A percentile compares a stretch with the other conserved stretches of the same genome.
phyloP scores from a whole-genome alignment of 495 filamentous ascomycete genomes.

The Trichoderma asperelloides region DNA sequence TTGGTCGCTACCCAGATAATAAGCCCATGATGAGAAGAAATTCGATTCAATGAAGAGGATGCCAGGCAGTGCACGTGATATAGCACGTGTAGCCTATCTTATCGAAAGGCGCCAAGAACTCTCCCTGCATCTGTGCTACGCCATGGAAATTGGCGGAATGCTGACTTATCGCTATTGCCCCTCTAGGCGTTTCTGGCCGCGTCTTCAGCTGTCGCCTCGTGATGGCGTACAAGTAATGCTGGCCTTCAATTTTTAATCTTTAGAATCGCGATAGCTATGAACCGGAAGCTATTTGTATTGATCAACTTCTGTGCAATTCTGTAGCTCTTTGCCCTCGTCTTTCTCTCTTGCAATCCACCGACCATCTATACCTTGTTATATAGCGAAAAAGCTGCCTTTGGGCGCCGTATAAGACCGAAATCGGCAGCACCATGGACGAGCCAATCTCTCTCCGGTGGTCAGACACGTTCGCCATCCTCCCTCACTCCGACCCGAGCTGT shows the following conservation, averaged over 20 bases:
- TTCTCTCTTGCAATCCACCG: not conserved
- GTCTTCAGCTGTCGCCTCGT: not conserved
- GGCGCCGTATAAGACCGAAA: not conserved
- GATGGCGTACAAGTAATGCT: not conserved
- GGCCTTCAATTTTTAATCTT: not conserved
- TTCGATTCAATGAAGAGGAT: not conserved
- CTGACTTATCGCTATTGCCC: constrained; percentile 6
- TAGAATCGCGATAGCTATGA: not conserved
- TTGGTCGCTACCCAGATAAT: not conserved
- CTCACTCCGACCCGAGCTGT: constrained; percentile 23
- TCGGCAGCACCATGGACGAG: not conserved
- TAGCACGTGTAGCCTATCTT: not conserved
- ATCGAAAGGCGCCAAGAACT: not conserved
- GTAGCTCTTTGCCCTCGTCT: not conserved
- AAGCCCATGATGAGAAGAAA: not conserved
- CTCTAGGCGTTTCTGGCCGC: constrained; percentile 3
- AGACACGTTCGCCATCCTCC: constrained; percentile 39
- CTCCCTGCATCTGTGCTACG: not conserved
- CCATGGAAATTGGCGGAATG: not conserved
- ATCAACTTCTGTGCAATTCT: not conserved
- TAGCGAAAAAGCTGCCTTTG: not conserved
- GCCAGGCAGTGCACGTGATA: not conserved
- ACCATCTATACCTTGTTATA: not conserved
- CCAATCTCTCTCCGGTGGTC: constrained; percentile 42
- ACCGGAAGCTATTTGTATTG: not conserved